Base-by-base conservation (phyloP, 257 asterid genomes). In the Plectranthus barbatus region DNA sequence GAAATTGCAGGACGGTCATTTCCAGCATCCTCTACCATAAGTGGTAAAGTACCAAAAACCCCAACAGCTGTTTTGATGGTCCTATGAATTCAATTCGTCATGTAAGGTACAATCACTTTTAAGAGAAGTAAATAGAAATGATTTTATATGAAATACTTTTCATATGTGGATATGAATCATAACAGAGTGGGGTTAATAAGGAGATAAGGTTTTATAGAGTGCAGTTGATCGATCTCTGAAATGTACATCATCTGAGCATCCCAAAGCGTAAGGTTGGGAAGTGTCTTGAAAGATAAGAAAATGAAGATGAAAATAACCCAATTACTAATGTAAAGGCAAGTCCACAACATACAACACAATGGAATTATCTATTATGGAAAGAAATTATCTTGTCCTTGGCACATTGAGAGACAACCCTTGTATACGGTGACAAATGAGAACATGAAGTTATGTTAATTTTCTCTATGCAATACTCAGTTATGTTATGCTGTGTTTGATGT, bases 1-100 rank as follows among this genome's bases (percentile, higher is more conserved):
- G 97, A 87, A 72, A 90, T 82, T 48, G 97, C 97, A 80, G 79
- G 73, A 61, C 79, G 90, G 24, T 68, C 79, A 75, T 73, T 79
- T 80, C 95, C 95, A 18, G 95, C 93, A 77, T 87, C 80, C 70
- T 86, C 96, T 77, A 90, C 86, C 97, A 90, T 90, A 26, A 87
- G 75, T 20, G 96, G 97, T 67, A 82, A 60, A 57, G 24, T 31
- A 72, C 97, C 97, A 68, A 90, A 90, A 52, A 85, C 96, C 69
- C 97, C 97, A 57, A 82, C 96, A 62, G 96, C 95, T 53, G 97
- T 90, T 77, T 90, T 96, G 71, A 90, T 79, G 59, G 97, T 85
- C 83, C 97, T 90, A 74, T 34, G 26, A 33, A 47, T 62, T 59
- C 64, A 71, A 63, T 72, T 56, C 68, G 68, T 56, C 55, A 50